A percentile compares a stretch with the other conserved stretches of the same genome.
These are phyloP conservation scores for Colletotrichum viniferum DNA, from an alignment of 2,329 filamentous ascomycete species.

Conservation along the genomic window DNA sequence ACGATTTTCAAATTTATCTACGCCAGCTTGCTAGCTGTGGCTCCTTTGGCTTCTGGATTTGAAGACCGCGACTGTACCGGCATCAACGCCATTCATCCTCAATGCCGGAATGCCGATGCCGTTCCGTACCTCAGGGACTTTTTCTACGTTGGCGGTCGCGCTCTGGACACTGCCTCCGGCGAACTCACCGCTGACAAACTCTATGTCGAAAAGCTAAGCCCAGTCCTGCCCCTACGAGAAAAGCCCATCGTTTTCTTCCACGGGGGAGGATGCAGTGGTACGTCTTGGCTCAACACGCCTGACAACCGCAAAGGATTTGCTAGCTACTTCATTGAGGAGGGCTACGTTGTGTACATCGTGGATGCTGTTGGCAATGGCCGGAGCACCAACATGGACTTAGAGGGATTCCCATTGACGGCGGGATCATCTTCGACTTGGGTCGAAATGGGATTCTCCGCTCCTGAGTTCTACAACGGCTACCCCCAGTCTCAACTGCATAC, in stretches of 20 bases:
- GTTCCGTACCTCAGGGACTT: conserved; percentile 25
- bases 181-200: conserved; percentile 47
- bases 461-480: conserved; percentile 25
- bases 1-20: not conserved
- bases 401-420: conserved; percentile 14
- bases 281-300: conserved; percentile 46
- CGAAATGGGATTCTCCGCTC: conserved; percentile 36
- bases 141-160: conserved; percentile 41
- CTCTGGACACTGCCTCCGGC: conserved; percentile 30
- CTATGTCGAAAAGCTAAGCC: conserved; percentile 55
- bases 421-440: conserved; percentile 21
- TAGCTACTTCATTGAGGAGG: conserved; percentile 43
- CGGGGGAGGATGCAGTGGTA: not conserved
- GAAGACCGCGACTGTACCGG: not conserved
- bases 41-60: not conserved
- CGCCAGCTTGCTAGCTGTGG: not conserved
- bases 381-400: conserved; percentile 30
- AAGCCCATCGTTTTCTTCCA: conserved; percentile 9
- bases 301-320: conserved; percentile 51
- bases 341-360: conserved; percentile 47
- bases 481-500: conserved; percentile 32
- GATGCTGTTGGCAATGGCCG: conserved; percentile 47
- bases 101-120: not conserved
- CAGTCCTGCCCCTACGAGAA: conserved; percentile 20
- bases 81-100: not conserved